Evolutionary conservation across 2,329 filamentous ascomycete species (phyloP).

Genomic region (Nannizziopsis arthrosporioides): DNA sequence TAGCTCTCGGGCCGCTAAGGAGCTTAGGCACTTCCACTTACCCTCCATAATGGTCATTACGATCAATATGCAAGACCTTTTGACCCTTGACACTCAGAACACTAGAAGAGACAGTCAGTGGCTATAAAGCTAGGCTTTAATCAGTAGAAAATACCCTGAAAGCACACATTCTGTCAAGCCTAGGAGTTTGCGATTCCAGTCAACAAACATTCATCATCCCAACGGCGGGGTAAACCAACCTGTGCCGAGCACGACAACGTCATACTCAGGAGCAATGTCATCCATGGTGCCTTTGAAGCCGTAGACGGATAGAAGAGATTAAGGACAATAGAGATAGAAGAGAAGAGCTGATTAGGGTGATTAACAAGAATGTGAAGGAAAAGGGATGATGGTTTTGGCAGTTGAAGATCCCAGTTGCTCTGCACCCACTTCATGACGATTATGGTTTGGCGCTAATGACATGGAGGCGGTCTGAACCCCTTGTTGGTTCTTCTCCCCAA

Average conservation of each 20-base stretch:
- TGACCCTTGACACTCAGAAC: slow-evolving; percentile 97
- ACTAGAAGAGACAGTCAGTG: slow-evolving; percentile 38
- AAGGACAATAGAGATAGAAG: slow-evolving; percentile 12
- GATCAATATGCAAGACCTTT: slow-evolving; percentile 97
- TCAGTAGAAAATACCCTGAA: slow-evolving; percentile 59
- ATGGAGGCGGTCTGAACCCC: slow-evolving; percentile 8
- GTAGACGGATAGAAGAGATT: slow-evolving; percentile 9
- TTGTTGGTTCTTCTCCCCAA: neutral
- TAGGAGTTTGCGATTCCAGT: slow-evolving; percentile 35
- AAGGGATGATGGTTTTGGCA: slow-evolving; percentile 7
- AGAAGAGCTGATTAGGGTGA: slow-evolving; percentile 17
- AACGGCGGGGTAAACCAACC: slow-evolving; percentile 47
- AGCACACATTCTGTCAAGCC: slow-evolving; percentile 98
- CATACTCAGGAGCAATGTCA: slow-evolving; percentile 96
- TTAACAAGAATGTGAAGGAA: neutral
- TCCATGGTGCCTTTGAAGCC: slow-evolving; percentile 55
- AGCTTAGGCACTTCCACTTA: slow-evolving; percentile 38
- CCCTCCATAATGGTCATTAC: slow-evolving; percentile 98
- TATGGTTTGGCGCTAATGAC: slow-evolving; percentile 7
- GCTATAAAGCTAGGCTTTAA: neutral
- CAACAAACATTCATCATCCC: slow-evolving; percentile 14
- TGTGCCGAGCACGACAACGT: slow-evolving; percentile 96
- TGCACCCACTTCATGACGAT: slow-evolving; percentile 5
- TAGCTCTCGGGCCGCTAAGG: neutral
- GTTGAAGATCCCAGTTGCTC: slow-evolving; percentile 3